Base-by-base conservation (phyloP, 73 alveolate species). In the Breviolum minutum region DNA sequence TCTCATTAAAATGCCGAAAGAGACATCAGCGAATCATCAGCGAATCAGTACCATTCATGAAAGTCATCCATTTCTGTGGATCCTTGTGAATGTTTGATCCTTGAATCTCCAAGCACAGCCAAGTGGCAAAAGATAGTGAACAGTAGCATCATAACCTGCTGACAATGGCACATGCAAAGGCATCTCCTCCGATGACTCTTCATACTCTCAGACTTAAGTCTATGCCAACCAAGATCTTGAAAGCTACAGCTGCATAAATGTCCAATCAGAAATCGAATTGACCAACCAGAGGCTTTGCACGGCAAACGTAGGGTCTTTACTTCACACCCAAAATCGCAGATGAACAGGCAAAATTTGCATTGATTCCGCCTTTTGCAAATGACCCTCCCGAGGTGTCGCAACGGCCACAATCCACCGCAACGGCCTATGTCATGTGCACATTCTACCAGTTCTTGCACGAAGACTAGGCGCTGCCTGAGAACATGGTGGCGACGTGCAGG, bases 371-470 rank as follows among this genome's bases (percentile, higher is more conserved):
- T 40, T 40, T 40, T 40, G 54, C 12, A 27, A 71, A 12, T 26
- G 22, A 0, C 24, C 19, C 60, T 60, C 86, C 29, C 4, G 86
- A 22, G 48, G 22, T 22, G 7, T 77, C 86, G 24, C 86, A 40
- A 40, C 0, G 14, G 83, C 82, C 95, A 30, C 61, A 1, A 20
- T 26, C 90, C 29, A 70, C 84, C 32, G 27, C 13, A 26, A 40
- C 19, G 11, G 76, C 96, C 96, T 90, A 90, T 60, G 88, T 90
- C 96, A 48, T 90, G 96, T 32, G 96, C 96, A 24, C 96, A 90
- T 63, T 90, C 96, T 87, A 90, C 96, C 76, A 90, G 96, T 87
- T 90, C 96, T n/a, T 90, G 96, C 88, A 90, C 96, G 64, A 90
- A 90, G 63, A 90, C 96, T 73, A 90, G 96, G 76, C 96, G 96